A percentile compares a stretch with the other conserved stretches of the same genome.
Conservation (phyloP, 2,329 filamentous ascomycete genomes). For the Cytospora leucostoma region DNA sequence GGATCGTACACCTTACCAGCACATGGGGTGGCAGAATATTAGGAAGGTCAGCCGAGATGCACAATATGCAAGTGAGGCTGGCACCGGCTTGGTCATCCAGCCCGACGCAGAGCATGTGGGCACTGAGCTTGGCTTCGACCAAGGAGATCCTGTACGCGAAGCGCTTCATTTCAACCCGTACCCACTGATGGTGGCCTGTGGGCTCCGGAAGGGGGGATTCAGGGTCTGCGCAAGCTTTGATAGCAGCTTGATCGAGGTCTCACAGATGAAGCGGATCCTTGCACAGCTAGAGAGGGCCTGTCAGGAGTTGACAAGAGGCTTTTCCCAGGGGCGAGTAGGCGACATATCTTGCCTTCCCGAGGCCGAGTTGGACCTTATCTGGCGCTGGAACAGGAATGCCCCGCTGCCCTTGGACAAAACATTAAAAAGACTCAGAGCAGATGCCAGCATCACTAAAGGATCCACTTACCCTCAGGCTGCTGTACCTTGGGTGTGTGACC, state of each 20-base stretch:
- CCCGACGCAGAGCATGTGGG: constrained; percentile 32
- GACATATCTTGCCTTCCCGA: constrained; percentile 42
- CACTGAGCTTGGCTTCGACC: constrained; percentile 29
- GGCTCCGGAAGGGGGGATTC: constrained; percentile 45
- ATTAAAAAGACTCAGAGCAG: constrained; percentile 30
- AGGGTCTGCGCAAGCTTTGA: constrained; percentile 48
- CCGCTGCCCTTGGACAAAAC: constrained; percentile 39
- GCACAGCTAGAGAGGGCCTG: constrained; percentile 38
- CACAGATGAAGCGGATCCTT: constrained; percentile 42
- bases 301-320: constrained; percentile 30
- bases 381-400: constrained; percentile 43
- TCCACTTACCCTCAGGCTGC: constrained; percentile 40
- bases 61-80: constrained; percentile 35
- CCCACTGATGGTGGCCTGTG: constrained; percentile 50
- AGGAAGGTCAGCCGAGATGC: constrained; percentile 42
- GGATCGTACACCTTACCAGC: constrained; percentile 47
- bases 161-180: constrained; percentile 48
- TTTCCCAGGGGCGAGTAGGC: constrained; percentile 31
- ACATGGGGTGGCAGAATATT: constrained; percentile 52
- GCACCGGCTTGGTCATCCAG: constrained; percentile 41
- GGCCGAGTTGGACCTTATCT: constrained; percentile 43
- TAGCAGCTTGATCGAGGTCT: constrained; percentile 36
- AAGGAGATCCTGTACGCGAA: constrained; percentile 26
- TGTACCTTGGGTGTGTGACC: constrained; percentile 37
- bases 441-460: constrained; percentile 30